These are phyloP conservation scores for Filobasidium wieringae DNA, from an alignment of 768 basidiomycete genomes.

Conservation along the genomic window DNA sequence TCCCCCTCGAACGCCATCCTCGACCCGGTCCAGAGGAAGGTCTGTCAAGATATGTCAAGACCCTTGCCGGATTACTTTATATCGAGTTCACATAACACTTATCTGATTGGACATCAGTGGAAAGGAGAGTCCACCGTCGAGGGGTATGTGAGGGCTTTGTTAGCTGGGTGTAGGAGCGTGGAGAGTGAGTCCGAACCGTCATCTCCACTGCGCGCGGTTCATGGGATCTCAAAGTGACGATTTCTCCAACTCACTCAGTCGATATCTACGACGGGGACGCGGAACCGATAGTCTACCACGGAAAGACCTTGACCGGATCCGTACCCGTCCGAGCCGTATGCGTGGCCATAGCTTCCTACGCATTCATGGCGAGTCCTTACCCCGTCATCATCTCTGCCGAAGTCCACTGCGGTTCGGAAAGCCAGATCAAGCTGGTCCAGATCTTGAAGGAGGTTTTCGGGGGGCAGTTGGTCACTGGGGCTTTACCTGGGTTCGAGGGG, in stretches of 20 bases:
- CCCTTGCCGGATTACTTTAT: conserved; percentile 80
- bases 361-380: conserved; percentile 78
- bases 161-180: conserved; percentile 84
- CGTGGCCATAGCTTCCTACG: conserved; percentile 73
- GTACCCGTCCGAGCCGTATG: conserved; percentile 70
- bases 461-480: conserved; percentile 45
- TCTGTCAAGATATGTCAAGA: conserved; percentile 74
- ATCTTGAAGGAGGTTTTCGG: conserved; percentile 62
- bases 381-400: conserved; percentile 89
- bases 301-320: conserved; percentile 74
- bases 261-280: conserved; percentile 81
- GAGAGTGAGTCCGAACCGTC: conserved; percentile 52
- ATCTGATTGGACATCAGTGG: conserved; percentile 43
- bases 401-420: conserved; percentile 64
- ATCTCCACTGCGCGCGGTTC: not conserved
- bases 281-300: conserved; percentile 79
- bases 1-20: conserved; percentile 64
- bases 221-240: not conserved
- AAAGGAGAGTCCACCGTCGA: conserved; percentile 76
- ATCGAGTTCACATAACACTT: conserved; percentile 72
- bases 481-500: conserved; percentile 36
- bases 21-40: conserved; percentile 46
- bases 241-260: conserved; percentile 44
- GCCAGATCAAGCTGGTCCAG: conserved; percentile 65
- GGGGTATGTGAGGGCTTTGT: conserved; percentile 79